Base-by-base conservation (phyloP, 192 early-diverging fungal genomes). In the Entrophospora sp. region DNA sequence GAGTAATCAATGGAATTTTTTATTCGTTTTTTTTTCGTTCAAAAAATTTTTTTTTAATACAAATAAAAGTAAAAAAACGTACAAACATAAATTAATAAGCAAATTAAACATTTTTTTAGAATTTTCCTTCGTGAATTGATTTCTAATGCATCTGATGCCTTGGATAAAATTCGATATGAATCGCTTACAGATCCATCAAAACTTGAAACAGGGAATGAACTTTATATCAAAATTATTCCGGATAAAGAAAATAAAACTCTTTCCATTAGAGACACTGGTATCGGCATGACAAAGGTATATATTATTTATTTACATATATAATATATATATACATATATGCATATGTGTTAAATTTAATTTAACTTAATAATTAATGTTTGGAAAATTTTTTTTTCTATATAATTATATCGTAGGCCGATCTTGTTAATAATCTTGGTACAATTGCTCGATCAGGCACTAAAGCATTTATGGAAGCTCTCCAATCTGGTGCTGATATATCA, bases 381-480 rank as follows among this genome's bases (percentile, higher is more conserved):
- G n/a, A n/a, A 12, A 16, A 12, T 16, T 7, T 3, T 43, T 43
- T 16, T 43, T 43, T 42, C 18, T 1, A 16, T 43, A 12, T 16
- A 16, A 16, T 24, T n/a, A 51, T 20, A 8, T 25, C 9, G 28
- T 13, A 57, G 89, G 89, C 89, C 72, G 91, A 94, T 72, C 78
- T 95, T 43, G 91, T 93, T 97, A n/a, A n/a, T n/a, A n/a, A n/a
- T n/a, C n/a, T n/a, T n/a, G n/a, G n/a, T n/a, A n/a, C n/a, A n/a
- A n/a, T 99, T 71, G 96, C 96, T 83, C 95, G 95, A 89, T 99
- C 95, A 67, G 95, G 95, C 65, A 97, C 96, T 85, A 95, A 95
- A 86, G 88, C 91, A 46, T 97, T 96, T 82, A 99, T 99, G 94
- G 95, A 99, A 84, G n/a, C n/a, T n/a, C n/a, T n/a, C n/a, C n/a